Conservation (phyloP, 2,329 filamentous ascomycete species). For the Ilyonectria sp. region DNA sequence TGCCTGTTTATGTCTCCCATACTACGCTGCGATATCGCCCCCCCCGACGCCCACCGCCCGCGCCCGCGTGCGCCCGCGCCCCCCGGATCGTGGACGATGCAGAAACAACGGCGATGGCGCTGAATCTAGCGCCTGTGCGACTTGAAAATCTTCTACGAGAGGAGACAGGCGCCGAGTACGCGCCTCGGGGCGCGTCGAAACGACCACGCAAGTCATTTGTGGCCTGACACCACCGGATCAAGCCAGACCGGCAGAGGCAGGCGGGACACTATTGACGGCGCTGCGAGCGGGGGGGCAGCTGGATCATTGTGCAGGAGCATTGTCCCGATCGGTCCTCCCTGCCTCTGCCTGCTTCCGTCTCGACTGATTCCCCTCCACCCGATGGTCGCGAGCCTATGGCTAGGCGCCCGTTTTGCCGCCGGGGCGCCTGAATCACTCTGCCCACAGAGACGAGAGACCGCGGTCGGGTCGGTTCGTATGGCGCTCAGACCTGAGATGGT, state of each 20-base stretch:
- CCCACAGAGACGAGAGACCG: not conserved
- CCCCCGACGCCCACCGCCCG: not conserved
- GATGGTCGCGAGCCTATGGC: constrained; percentile 1
- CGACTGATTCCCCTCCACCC: constrained; percentile 11
- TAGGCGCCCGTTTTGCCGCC: constrained; percentile 28
- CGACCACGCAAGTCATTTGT: constrained; percentile 16
- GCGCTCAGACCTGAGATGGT: not conserved
- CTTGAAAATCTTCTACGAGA: constrained; percentile 18
- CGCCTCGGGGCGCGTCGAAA: constrained; percentile 17
- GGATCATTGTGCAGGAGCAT: constrained; percentile 3
- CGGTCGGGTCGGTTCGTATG: not conserved
- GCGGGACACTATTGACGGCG: not conserved
- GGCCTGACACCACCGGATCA: constrained; percentile 23
- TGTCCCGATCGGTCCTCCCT: constrained; percentile 12
- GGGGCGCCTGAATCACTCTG: constrained; percentile 21
- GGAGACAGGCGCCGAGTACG: constrained; percentile 25
- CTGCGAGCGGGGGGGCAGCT: constrained; percentile 1
- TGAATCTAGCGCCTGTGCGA: constrained; percentile 30
- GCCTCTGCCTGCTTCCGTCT: constrained; percentile 9
- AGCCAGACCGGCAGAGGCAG: not conserved
- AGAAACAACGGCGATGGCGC: constrained; percentile 20
- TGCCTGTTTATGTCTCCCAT: constrained; percentile 16
- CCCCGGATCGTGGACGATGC: constrained; percentile 21
- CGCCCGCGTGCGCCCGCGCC: constrained; percentile 8
- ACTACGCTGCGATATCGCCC: constrained; percentile 17